Evolutionary conservation across 805 yeast species (phyloP).

Genomic region (Ogataea zsoltii): DNA sequence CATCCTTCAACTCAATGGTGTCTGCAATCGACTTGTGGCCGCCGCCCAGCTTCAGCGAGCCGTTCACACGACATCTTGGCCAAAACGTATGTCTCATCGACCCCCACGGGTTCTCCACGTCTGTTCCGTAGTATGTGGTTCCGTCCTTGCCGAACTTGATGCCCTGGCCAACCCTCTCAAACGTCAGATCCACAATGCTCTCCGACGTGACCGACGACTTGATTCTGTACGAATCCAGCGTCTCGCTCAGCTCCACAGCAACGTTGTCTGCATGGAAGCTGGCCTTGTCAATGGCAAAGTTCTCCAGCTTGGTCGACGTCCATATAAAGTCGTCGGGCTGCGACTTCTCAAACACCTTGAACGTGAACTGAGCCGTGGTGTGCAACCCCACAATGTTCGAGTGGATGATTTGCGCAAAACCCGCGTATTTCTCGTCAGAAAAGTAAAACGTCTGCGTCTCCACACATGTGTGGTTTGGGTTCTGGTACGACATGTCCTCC

Average conservation of each 20-base stretch:
- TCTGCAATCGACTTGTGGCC: slow-evolving; percentile 24
- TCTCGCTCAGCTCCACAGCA: slow-evolving; percentile 59
- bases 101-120: slow-evolving; percentile 89
- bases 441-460: slow-evolving; percentile 95
- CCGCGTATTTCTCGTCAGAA: slow-evolving; percentile 62
- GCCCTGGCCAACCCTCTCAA: slow-evolving; percentile 69
- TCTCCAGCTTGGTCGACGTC: slow-evolving; percentile 89
- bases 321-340: slow-evolving; percentile 62
- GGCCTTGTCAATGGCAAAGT: slow-evolving; percentile 66
- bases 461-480: slow-evolving; percentile 82
- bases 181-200: slow-evolving; percentile 66
- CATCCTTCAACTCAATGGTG: slow-evolving; percentile 35
- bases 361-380: slow-evolving; percentile 92
- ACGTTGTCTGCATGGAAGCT: slow-evolving; percentile 79
- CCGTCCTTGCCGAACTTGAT: slow-evolving; percentile 92
- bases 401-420: slow-evolving; percentile 93
- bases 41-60: slow-evolving; percentile 55
- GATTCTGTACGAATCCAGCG: slow-evolving; percentile 47
- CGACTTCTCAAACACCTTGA: slow-evolving; percentile 65
- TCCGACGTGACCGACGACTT: slow-evolving; percentile 68
- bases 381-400: slow-evolving; percentile 87
- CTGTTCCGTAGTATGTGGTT: slow-evolving; percentile 81
- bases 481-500: slow-evolving; percentile 75
- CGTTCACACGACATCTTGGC: slow-evolving; percentile 82
- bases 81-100: slow-evolving; percentile 94